A percentile compares a stretch with the other conserved stretches of the same genome.
Conservation (phyloP, 768 basidiomycete species). For the Tylopilus vinaceipallidus region DNA sequence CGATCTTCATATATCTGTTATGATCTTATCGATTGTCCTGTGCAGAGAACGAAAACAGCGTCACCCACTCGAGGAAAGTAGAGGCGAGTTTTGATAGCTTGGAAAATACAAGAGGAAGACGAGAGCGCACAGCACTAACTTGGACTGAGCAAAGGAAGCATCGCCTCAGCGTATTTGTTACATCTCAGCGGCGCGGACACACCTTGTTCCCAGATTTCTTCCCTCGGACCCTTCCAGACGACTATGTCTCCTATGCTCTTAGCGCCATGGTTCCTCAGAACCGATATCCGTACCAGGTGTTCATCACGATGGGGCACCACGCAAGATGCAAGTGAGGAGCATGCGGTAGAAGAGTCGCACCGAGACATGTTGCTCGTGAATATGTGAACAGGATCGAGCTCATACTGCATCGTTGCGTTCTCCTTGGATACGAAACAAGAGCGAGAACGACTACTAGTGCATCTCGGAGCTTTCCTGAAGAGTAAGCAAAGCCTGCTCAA, state of each 20-base stretch:
- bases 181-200: slow-evolving; percentile 12
- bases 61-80: slow-evolving; percentile 57
- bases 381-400: slow-evolving; percentile 56
- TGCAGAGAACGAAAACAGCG: neutral
- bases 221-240: slow-evolving; percentile 70
- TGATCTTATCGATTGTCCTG: neutral
- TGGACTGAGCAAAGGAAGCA: slow-evolving; percentile 39
- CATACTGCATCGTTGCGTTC: slow-evolving; percentile 37
- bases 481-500: neutral
- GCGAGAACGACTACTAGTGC: slow-evolving; percentile 1
- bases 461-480: slow-evolving; percentile 5
- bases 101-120: slow-evolving; percentile 16
- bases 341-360: slow-evolving; percentile 40
- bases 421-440: slow-evolving; percentile 47
- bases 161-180: neutral
- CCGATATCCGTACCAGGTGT: slow-evolving; percentile 55
- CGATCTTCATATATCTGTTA: slow-evolving; percentile 56
- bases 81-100: slow-evolving; percentile 25
- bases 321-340: slow-evolving; percentile 45
- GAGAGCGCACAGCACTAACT: slow-evolving; percentile 48
- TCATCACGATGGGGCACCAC: slow-evolving; percentile 48
- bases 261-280: slow-evolving; percentile 22
- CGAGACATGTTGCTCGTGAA: slow-evolving; percentile 37
- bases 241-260: slow-evolving; percentile 39
- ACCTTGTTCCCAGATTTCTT: slow-evolving; percentile 70